These are phyloP conservation scores for Wickerhamomyces strasburgensis DNA, from an alignment of 805 yeast species.

Conservation along the genomic window DNA sequence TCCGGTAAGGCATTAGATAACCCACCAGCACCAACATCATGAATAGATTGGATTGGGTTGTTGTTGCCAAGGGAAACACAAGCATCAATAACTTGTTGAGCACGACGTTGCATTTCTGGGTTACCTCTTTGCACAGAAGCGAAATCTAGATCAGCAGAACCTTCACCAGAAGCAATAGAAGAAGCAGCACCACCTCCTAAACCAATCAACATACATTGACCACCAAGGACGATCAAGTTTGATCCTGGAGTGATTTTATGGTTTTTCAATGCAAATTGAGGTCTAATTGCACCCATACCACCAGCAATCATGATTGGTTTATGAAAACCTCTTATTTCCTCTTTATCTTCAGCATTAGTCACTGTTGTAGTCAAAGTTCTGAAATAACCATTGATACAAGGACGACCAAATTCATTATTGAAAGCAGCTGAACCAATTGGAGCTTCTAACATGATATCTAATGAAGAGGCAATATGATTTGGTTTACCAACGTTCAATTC, in stretches of 20 bases:
- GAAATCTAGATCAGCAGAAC: slow-evolving; percentile 92
- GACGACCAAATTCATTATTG: slow-evolving; percentile 98
- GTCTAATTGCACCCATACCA: slow-evolving; percentile 96
- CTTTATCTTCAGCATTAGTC: slow-evolving; percentile 51
- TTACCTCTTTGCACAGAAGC: slow-evolving; percentile 99
- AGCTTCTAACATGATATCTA: slow-evolving; percentile 95
- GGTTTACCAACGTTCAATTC: slow-evolving; percentile 87
- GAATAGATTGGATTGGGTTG: slow-evolving; percentile 89
- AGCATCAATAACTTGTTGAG: slow-evolving; percentile 95
- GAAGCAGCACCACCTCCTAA: slow-evolving; percentile 99
- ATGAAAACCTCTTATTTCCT: slow-evolving; percentile 91
- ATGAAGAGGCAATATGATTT: slow-evolving; percentile 82
- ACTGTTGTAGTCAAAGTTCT: slow-evolving; percentile 88
- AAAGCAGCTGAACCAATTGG: slow-evolving; percentile 98
- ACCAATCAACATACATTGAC: slow-evolving; percentile 96
- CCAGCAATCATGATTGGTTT: slow-evolving; percentile 99
- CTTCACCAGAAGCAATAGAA: slow-evolving; percentile 92
- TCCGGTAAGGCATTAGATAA: slow-evolving; percentile 96
- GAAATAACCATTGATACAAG: slow-evolving; percentile 94
- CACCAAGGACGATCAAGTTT: slow-evolving; percentile 89
- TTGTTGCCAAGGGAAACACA: slow-evolving; percentile 76
- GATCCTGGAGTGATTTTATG: slow-evolving; percentile 89
- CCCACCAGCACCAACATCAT: slow-evolving; percentile 99
- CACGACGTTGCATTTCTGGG: slow-evolving; percentile 99
- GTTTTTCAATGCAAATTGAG: slow-evolving; percentile 84